A percentile compares a stretch with the other conserved stretches of the same genome.
Conservation (phyloP, 495 filamentous ascomycete genomes). For the Talaromyces proteolyticus region DNA sequence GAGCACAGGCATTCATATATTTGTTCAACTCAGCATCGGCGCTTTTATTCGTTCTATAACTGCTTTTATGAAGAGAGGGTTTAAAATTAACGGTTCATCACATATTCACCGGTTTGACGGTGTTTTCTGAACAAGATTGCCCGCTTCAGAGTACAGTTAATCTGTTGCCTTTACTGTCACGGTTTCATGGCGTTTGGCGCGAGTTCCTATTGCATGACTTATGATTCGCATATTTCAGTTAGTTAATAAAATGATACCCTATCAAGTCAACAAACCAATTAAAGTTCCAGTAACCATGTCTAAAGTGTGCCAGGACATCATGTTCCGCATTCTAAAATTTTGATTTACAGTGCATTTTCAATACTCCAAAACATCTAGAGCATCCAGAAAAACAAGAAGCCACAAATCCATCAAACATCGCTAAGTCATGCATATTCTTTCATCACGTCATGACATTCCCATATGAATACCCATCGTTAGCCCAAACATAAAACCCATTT, state of each 20-base stretch:
- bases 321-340: no score
- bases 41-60: background rate
- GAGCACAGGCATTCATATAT: background rate
- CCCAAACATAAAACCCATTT: conserved; percentile 8
- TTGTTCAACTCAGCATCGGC: no score
- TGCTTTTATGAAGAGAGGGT: background rate
- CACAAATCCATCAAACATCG: background rate
- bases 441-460: background rate
- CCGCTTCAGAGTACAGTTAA: no score
- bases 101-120: no score
- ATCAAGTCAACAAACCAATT: background rate
- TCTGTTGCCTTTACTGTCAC: background rate
- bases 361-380: background rate
- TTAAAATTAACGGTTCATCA: no score
- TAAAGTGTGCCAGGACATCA: no score
- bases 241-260: background rate
- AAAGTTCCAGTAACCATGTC: background rate
- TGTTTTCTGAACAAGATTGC: no score
- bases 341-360: no score
- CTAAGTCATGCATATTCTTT: background rate
- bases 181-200: no score
- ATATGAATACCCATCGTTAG: background rate
- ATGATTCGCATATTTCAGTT: background rate
- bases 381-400: background rate
- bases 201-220: background rate